Conservation (phyloP, 805 yeast species). For the Lipomyces mesembrius region DNA sequence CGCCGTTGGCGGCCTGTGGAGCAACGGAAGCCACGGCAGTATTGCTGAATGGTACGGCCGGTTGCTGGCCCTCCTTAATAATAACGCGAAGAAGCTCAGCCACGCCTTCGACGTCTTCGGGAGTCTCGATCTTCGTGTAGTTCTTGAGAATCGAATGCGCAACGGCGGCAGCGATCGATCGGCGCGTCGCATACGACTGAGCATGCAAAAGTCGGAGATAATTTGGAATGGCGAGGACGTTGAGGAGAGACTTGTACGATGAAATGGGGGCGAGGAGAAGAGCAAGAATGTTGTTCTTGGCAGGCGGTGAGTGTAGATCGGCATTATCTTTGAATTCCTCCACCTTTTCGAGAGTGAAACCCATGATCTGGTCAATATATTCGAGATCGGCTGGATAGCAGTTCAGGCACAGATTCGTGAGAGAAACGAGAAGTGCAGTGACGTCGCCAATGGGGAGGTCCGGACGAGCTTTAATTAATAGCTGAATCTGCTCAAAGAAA, state of each 20-base stretch:
- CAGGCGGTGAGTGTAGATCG: constrained; percentile 40
- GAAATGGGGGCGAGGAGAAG: constrained; percentile 47
- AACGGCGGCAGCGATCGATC: constrained; percentile 63
- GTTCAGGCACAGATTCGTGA: constrained; percentile 64
- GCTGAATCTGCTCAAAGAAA: constrained; percentile 68
- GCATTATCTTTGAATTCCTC: constrained; percentile 40
- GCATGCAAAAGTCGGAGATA: constrained; percentile 60
- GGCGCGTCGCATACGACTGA: constrained; percentile 59
- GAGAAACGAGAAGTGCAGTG: constrained; percentile 65
- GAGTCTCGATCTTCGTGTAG: constrained; percentile 48
- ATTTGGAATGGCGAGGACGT: constrained; percentile 50
- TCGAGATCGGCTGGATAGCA: constrained; percentile 67
- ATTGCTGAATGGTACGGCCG: constrained; percentile 39
- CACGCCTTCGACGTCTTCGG: constrained; percentile 61
- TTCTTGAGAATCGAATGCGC: constrained; percentile 58
- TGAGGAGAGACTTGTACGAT: constrained; percentile 42
- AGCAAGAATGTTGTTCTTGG: constrained; percentile 41
- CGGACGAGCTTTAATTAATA: constrained; percentile 61
- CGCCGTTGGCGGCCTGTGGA: constrained; percentile 18
- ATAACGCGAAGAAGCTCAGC: constrained; percentile 63
- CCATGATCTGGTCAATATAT: constrained; percentile 65
- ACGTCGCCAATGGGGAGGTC: constrained; percentile 71
- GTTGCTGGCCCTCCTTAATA: constrained; percentile 49
- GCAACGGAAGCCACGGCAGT: constrained; percentile 22
- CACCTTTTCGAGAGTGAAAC: constrained; percentile 49